A percentile compares a stretch with the other conserved stretches of the same genome.
Conservation (phyloP, 164 flowering plant species). For the Litsea cubeba region DNA sequence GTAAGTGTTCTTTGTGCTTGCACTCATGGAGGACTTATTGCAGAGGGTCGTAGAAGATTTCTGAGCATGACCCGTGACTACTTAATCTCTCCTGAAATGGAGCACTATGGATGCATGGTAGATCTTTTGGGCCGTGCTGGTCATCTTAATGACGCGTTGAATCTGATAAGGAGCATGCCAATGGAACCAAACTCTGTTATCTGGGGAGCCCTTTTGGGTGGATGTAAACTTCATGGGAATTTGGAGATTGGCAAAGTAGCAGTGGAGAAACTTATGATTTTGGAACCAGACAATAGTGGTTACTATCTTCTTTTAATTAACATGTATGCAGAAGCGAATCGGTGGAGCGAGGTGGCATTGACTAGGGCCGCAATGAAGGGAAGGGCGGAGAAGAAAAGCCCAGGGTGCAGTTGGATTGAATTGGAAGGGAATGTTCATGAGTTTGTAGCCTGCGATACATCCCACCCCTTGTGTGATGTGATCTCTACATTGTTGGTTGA, state of each 20-base stretch:
- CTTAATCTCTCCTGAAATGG: constrained; percentile 41
- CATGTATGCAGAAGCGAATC: constrained; percentile 64
- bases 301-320: constrained; percentile 45
- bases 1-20: constrained; percentile 67
- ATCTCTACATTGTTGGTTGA: constrained; percentile 42
- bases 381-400: constrained; percentile 47
- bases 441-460: constrained; percentile 58
- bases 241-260: constrained; percentile 57
- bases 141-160: constrained; percentile 56
- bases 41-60: constrained; percentile 54
- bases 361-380: constrained; percentile 47
- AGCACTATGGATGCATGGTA: constrained; percentile 84
- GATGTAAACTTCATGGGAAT: constrained; percentile 65
- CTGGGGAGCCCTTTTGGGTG: constrained; percentile 74
- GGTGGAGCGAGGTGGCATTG: constrained; percentile 61
- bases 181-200: constrained; percentile 58
- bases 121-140: constrained; percentile 72
- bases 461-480: constrained; percentile 39
- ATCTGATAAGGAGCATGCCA: constrained; percentile 46
- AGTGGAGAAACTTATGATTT: constrained; percentile 35
- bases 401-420: constrained; percentile 83
- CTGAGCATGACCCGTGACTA: constrained; percentile 46
- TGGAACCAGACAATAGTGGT: constrained; percentile 76
- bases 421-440: constrained; percentile 44
- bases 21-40: constrained; percentile 69